Base-by-base conservation (phyloP, 768 basidiomycete genomes). In the Rhodotorula taiwanensis region DNA sequence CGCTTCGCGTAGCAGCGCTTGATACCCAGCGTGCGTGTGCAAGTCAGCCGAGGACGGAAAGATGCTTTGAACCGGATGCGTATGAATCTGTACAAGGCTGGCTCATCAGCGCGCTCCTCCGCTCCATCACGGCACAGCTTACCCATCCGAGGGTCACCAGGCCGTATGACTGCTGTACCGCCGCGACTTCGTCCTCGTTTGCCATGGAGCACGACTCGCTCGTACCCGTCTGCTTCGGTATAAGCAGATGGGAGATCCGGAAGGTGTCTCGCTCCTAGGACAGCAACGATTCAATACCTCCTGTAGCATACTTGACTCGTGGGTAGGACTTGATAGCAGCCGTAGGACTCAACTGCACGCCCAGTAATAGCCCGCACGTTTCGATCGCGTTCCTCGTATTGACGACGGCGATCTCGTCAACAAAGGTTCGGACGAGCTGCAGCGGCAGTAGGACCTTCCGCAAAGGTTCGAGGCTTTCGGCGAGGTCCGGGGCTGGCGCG, bases 31-130 rank as follows among this genome's bases (percentile, higher is more conserved):
- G 75, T 93, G 91, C 5, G 90, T 93, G 71, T 95, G 91, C 27
- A 95, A 76, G 74, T 94, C 91, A 23, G 93, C 85, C 13, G 90
- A 93, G 10, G 90, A 92, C 87, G 94, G 90, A 78, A 95, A 95
- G 75, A 89, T 91, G 58, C 86, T 86, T 69, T 92, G 90, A 8
- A 88, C 86, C 2, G 90, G 90, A 74, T 93, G 90, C 0, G 89
- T 92, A 76, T 92, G 90, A 70, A 93, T 93, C 89, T 92, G 72
- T 47, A n/a, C n/a, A n/a, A n/a, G n/a, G n/a, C n/a, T n/a, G n/a
- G n/a, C n/a, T n/a, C n/a, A n/a, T n/a, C n/a, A n/a, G n/a, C n/a
- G n/a, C n/a, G n/a, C n/a, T n/a, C n/a, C n/a, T n/a, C n/a, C n/a
- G n/a, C n/a, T n/a, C n/a, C n/a, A n/a, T n/a, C n/a, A n/a, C n/a